Percentiles rank a stretch among this genome's conserved stretches.
These are phyloP conservation scores for Diaporthe citriasiana DNA, from an alignment of 2,329 filamentous ascomycete genomes.

Conservation along the genomic window DNA sequence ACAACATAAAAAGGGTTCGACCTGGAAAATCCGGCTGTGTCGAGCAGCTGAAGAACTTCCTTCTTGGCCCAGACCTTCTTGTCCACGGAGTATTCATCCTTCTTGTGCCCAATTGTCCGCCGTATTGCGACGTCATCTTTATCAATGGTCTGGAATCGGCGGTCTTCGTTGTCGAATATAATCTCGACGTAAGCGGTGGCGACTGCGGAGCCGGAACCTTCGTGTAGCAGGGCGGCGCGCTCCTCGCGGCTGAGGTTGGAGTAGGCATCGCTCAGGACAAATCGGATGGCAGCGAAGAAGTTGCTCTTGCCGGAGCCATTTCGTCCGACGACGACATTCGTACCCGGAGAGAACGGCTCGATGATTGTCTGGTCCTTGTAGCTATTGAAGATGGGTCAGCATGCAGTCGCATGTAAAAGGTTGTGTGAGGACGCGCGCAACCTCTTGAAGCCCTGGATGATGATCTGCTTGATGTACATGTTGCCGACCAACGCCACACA, in stretches of 20 bases:
- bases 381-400: constrained; percentile 62
- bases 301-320: constrained; percentile 99
- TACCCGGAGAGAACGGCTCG: constrained; percentile 96
- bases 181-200: constrained; percentile 99
- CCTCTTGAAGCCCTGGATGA: constrained; percentile 99
- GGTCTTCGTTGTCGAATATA: constrained; percentile 92
- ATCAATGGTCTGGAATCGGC: constrained; percentile 93
- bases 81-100: constrained; percentile 98
- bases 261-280: constrained; percentile 98
- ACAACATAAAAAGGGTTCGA: constrained; percentile 99
- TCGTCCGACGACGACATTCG: constrained; percentile 98
- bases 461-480: constrained; percentile 99
- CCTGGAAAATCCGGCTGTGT: constrained; percentile 95
- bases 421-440: constrained; percentile 54
- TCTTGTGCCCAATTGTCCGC: constrained; percentile 95
- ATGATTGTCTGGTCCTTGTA: constrained; percentile 99
- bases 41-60: constrained; percentile 94
- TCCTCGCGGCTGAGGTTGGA: constrained; percentile 96
- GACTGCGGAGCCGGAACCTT: constrained; percentile 96
- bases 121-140: constrained; percentile 86
- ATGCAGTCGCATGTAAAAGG: constrained; percentile 18
- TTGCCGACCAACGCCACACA: constrained; percentile 52
- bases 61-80: constrained; percentile 95
- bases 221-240: constrained; percentile 94
- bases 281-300: constrained; percentile 99